Conservation (phyloP, 73 alveolate species). For the Tetrahymena elliotti region DNA sequence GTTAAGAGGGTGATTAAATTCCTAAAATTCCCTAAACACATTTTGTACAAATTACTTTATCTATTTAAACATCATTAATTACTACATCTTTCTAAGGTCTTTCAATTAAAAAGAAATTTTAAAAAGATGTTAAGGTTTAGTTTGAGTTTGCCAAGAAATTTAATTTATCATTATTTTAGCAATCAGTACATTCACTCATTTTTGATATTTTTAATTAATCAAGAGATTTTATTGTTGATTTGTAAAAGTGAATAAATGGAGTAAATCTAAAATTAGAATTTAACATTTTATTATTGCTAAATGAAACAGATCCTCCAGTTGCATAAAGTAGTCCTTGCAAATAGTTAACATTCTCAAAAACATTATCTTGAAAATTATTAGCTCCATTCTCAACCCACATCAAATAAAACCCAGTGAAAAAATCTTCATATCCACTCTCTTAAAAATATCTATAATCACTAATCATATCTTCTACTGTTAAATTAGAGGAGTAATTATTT, state of each 20-base stretch:
- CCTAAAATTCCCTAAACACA: neutral
- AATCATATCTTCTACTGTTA: too few species aligned
- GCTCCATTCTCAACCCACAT: neutral
- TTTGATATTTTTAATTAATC: too few species aligned
- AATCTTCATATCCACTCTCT: neutral
- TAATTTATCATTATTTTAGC: neutral
- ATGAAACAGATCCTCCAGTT: neutral
- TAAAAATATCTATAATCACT: neutral
- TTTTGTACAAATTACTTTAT: neutral
- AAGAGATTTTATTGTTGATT: too few species aligned
- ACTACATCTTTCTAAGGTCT: neutral
- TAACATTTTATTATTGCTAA: too few species aligned
- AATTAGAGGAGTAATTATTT: too few species aligned
- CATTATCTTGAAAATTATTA: too few species aligned
- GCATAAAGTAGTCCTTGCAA: neutral
- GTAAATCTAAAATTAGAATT: neutral
- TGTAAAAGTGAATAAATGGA: neutral
- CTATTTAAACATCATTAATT: neutral
- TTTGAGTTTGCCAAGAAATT: neutral
- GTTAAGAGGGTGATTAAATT: neutral
- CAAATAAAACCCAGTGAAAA: neutral
- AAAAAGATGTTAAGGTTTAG: neutral
- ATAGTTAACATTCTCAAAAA: neutral
- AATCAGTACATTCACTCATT: neutral
- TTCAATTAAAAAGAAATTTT: neutral